phyloP scores from a whole-genome alignment of 495 filamentous ascomycete species.

The Tetracladium marchalianum region DNA sequence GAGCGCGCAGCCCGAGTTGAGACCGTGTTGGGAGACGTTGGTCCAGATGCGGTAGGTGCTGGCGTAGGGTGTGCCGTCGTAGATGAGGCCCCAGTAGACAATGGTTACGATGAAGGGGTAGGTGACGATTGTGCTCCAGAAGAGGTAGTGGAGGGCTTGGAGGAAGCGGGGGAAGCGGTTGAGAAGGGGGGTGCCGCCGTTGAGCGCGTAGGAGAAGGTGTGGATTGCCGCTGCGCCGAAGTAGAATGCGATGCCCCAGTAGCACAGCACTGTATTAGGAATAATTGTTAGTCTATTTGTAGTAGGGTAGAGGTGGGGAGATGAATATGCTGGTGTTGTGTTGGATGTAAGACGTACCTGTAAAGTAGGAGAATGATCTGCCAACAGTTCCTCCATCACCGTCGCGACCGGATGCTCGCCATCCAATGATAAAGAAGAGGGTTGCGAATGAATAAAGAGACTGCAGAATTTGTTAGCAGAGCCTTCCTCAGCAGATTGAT shows the following conservation, averaged over 20 bases:
- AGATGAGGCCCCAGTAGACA: conserved; percentile 54
- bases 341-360: conserved; percentile 21
- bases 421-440: conserved; percentile 58
- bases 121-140: conserved; percentile 55
- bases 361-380: conserved; percentile 69
- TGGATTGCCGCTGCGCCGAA: conserved; percentile 53
- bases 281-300: conserved; percentile 15
- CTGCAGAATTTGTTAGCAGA: conserved; percentile 16
- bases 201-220: conserved; percentile 52
- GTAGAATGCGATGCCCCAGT: conserved; percentile 78
- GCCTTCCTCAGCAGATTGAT: not conserved
- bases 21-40: conserved; percentile 64
- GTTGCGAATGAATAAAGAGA: conserved; percentile 63
- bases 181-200: conserved; percentile 45
- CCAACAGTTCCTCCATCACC: conserved; percentile 15
- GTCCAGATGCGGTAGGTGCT: conserved; percentile 47
- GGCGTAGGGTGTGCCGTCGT: conserved; percentile 39
- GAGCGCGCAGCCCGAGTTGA: conserved; percentile 63
- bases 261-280: conserved; percentile 40
- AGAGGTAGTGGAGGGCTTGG: conserved; percentile 53
- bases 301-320: not conserved
- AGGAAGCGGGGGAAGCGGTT: conserved; percentile 49
- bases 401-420: conserved; percentile 34
- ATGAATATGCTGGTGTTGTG: too few relatives aligned
- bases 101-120: conserved; percentile 62